Evolutionary conservation across 2,329 filamentous ascomycete species (phyloP), one percentile per base, ranked within the genome.

Genomic region (Pseudogymnoascus sp.): DNA sequence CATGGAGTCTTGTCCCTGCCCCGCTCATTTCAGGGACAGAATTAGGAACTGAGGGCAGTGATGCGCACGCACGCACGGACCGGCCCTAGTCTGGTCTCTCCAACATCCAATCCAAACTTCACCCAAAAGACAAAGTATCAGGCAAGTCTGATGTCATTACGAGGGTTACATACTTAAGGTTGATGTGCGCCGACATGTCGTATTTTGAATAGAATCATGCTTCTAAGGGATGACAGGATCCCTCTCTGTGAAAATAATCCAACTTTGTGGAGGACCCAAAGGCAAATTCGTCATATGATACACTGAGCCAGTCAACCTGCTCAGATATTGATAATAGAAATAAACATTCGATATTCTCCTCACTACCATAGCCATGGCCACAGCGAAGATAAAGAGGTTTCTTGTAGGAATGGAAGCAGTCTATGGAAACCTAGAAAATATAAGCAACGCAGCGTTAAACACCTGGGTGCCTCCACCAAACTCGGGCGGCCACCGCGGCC

Each of bases 401-500:
- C n/a, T 33, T 14, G 28, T 5, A 7, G 47, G n/a, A 33, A 54
- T 33, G 47, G 16, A 54, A 54, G 28, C 28, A 12, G 47, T 54
- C 47, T 54, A 54, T 14, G 47, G 47, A 33, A 18, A 33, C 7
- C 20, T 47, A 47, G 41, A 28, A 47, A 47, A 11, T 25, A 5
- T 54, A 18, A 16, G 18, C 12, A 12, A 12, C 16, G 28, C 25
- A 14, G 47, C 28, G 9, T 16, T 33, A 18, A 14, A 18, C 9
- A 18, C 28, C 47, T 54, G 47, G 47, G 9, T 54, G 81, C 81
- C 0, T 75, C 75, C 1, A 76, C 74, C 28, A 5, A 54, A 54
- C 4, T 77, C 80, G 0, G 81, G 79, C 6, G 82, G 81, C 9
- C 80, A 84, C 65, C 74, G 74, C n/a, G 82, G 82, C 18, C 77